Base-by-base conservation (phyloP, 1,139 yeast species). In the Diutina mesorugosa region DNA sequence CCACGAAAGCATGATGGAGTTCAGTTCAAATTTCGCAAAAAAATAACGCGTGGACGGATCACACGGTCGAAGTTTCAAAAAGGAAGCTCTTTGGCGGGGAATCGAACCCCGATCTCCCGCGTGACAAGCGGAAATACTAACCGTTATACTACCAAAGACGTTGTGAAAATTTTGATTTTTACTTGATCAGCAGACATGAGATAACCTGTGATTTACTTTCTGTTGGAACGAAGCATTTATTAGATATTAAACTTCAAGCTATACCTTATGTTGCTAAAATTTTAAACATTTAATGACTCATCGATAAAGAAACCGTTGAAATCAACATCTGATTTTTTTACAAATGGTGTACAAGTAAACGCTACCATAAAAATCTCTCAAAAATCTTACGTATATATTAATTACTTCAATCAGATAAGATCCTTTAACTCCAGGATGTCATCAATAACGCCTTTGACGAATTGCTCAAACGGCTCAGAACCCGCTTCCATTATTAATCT, bases 351-450 rank as follows among this genome's bases (percentile, higher is more conserved):
- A 9, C 14, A 35, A 1, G 6, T 9, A n/a, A 21, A 4, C 26
- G 2, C 26, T 21, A 32, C 35, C 9, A 32, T 9, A 32, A 32
- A 32, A 32, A 1, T 32, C 35, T 32, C 2, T 32, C 35, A 32
- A 32, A 32, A 32, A 32, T 32, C 35, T 35, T 35, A 9, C 14
- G 5, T 35, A 35, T 35, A 1, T 35, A n/a, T 21, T 12, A 35
- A 35, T 10, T 35, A 35, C 14, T 32, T 32, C 26, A 21, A 21
- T 21, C 26, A 32, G 35, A 35, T n/a, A 10, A 35, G 41, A 26
- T 79, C 81, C 63, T 80, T 83, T 61, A 86, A 66, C 16, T 76
- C 79, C 45, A 78, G 73, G 52, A 86, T 82, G 55, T 83, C 87
- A 26, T 74, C 77, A 7, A 83, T 76, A 45, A 85, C 64, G 30